Percentiles rank a stretch among this genome's conserved stretches.
Evolutionary conservation across 1,139 yeast species (phyloP).

Genomic region (Candida sanyaensis): DNA sequence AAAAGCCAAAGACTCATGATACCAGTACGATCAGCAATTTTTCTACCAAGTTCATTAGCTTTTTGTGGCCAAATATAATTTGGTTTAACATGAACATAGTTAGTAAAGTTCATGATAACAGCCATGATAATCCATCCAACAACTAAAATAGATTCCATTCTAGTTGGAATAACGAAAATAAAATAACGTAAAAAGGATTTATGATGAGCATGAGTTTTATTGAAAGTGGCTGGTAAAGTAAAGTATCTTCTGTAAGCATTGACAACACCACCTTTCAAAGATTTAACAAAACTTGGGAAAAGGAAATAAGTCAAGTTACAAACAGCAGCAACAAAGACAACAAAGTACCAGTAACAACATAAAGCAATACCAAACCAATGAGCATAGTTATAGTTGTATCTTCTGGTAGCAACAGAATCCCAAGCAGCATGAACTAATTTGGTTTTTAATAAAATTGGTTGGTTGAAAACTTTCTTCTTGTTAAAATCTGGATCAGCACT

Average conservation of each 20-base stretch:
- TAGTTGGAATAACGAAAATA: slow-evolving; percentile 55
- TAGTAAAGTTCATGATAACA: slow-evolving; percentile 44
- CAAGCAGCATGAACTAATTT: slow-evolving; percentile 31
- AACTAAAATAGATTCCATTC: slow-evolving; percentile 58
- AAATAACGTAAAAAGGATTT: slow-evolving; percentile 29
- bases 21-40: slow-evolving; percentile 64
- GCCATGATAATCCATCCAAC: slow-evolving; percentile 51
- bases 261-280: slow-evolving; percentile 30
- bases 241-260: slow-evolving; percentile 44
- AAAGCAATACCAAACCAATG: slow-evolving; percentile 52
- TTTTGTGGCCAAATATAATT: slow-evolving; percentile 33
- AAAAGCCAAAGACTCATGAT: slow-evolving; percentile 46
- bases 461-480: slow-evolving; percentile 26
- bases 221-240: slow-evolving; percentile 50
- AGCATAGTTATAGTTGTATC: slow-evolving; percentile 44
- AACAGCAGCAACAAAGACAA: slow-evolving; percentile 43
- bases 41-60: slow-evolving; percentile 49
- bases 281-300: slow-evolving; percentile 34
- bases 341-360: slow-evolving; percentile 48
- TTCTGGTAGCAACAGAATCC: slow-evolving; percentile 40
- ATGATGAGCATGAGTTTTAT: slow-evolving; percentile 43
- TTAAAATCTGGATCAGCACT: slow-evolving; percentile 31
- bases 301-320: slow-evolving; percentile 36
- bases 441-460: slow-evolving; percentile 28
- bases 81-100: slow-evolving; percentile 40